Percentiles rank a stretch among this genome's conserved stretches.
Conservation (phyloP, 495 filamentous ascomycete species). For the Trichoderma asperelloides region DNA sequence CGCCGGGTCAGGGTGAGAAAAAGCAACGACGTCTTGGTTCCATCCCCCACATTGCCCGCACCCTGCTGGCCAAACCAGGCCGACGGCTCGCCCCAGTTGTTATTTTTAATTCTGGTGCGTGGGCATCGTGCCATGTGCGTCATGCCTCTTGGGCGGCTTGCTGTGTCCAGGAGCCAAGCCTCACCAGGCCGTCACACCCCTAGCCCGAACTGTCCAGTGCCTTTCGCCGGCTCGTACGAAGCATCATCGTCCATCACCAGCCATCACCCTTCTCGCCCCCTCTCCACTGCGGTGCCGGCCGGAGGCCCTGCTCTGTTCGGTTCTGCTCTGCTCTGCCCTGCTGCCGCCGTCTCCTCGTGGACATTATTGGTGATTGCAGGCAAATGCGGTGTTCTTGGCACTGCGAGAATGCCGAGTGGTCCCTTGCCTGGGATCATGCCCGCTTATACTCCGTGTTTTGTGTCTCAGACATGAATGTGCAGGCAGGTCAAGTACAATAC, state of each 20-base stretch:
- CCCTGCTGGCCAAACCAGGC: neutral
- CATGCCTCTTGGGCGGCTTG: neutral
- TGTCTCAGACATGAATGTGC: no score
- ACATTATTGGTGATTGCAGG: neutral
- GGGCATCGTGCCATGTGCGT: slow-evolving; percentile 8
- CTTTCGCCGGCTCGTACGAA: neutral
- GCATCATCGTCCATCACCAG: neutral
- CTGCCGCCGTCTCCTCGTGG: neutral
- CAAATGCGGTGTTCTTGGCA: no score
- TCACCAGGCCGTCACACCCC: slow-evolving; percentile 2
- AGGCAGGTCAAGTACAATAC: no score
- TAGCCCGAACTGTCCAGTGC: neutral
- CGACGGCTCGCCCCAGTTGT: slow-evolving; percentile 8
- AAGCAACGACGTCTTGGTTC: neutral
- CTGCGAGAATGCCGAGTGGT: no score
- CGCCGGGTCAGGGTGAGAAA: neutral
- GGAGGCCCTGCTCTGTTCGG: neutral
- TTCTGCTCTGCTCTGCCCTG: neutral
- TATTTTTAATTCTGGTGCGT: neutral
- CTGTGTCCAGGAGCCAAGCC: neutral
- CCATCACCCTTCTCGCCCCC: neutral
- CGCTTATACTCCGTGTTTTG: no score
- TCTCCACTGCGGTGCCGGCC: neutral
- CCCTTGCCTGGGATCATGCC: no score
- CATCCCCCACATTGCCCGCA: neutral